phyloP scores from a whole-genome alignment of 2,329 filamentous ascomycete species.

The Fusarium sp. region DNA sequence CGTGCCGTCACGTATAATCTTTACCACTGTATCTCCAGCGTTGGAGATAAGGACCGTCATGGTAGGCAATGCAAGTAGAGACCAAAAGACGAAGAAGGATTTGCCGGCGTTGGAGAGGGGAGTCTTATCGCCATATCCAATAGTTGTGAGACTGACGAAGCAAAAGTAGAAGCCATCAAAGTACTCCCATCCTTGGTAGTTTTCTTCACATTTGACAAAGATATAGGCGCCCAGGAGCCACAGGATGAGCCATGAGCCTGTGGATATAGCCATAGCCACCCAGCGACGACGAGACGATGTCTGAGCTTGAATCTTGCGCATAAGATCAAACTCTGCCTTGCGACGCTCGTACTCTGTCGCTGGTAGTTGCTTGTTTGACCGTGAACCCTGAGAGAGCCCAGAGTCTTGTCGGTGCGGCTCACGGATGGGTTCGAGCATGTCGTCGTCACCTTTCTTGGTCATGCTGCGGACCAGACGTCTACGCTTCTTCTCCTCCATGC shows the following conservation, averaged over 20 bases:
- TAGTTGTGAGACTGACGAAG: conserved; percentile 86
- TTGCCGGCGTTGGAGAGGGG: conserved; percentile 84
- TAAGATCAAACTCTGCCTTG: conserved; percentile 80
- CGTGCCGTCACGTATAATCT: conserved; percentile 68
- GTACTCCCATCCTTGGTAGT: conserved; percentile 77
- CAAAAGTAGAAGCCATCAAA: conserved; percentile 89
- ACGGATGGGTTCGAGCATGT: conserved; percentile 65
- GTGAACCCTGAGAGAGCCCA: conserved; percentile 11
- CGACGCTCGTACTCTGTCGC: conserved; percentile 70
- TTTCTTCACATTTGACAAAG: conserved; percentile 70
- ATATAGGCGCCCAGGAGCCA: conserved; percentile 87
- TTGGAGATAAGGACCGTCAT: conserved; percentile 90
- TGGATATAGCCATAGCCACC: conserved; percentile 79
- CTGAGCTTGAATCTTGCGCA: conserved; percentile 82
- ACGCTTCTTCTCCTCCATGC: conserved; percentile 73
- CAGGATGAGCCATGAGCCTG: conserved; percentile 77
- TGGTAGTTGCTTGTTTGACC: conserved; percentile 30
- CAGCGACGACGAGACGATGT: conserved; percentile 79
- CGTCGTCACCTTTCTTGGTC: conserved; percentile 61
- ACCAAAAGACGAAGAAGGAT: conserved; percentile 95
- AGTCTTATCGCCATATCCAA: conserved; percentile 87
- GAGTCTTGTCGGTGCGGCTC: conserved; percentile 25
- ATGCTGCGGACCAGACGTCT: conserved; percentile 63
- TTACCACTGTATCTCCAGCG: conserved; percentile 87
- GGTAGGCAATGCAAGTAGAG: conserved; percentile 85